Evolutionary conservation across 2,329 filamentous ascomycete genomes (phyloP), one percentile per base, ranked within the genome.

Genomic region (Colletotrichum navitas): DNA sequence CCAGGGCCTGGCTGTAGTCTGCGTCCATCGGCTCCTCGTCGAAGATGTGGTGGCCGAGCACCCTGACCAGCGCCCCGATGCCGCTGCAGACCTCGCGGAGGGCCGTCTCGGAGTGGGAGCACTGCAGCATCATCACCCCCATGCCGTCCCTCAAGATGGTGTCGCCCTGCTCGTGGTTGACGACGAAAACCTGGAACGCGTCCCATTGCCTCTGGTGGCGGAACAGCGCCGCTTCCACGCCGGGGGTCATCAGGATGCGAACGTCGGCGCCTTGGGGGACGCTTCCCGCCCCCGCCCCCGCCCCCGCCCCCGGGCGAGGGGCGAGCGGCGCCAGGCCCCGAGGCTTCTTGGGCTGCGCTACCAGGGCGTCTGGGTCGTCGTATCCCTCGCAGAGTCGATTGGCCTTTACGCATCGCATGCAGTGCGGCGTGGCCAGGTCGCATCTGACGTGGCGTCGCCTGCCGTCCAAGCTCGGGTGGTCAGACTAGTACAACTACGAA

Each of bases 371-470:
- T 3, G 58, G 39, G 32, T 68, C 52, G 18, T 66, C 49, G 32
- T 66, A 70, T 18, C 67, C 63, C 18, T 60, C 54, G 51, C 71
- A 73, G 5, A 39, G 10, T n/a, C 59, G 67, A 34, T 60, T 58
- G 14, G 67, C 39, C 36, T 63, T 60, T 43, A 60, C 47, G 68
- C 84, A 85, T 49, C 79, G 80, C 2, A 75, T 75, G 73, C 84
- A 85, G 36, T 75, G 75, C 3, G 83, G 84, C 8, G 78, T 80
- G 6, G 77, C 76, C 71, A 85, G 82, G 66, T 85, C 84, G 72
- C 83, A 85, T 76, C 85, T 85, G 45, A 81, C 76, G 74, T 85
- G 84, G 24, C 84, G 80, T 43, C 47, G 47, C 45, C 66, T 69
- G 34, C 18, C 24, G n/a, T 11, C 10, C 32, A 39, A 34, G 59